These are phyloP conservation scores for Apiotrichum brassicae DNA, from an alignment of 1,284 basidiomycete genomes.

Conservation along the genomic window DNA sequence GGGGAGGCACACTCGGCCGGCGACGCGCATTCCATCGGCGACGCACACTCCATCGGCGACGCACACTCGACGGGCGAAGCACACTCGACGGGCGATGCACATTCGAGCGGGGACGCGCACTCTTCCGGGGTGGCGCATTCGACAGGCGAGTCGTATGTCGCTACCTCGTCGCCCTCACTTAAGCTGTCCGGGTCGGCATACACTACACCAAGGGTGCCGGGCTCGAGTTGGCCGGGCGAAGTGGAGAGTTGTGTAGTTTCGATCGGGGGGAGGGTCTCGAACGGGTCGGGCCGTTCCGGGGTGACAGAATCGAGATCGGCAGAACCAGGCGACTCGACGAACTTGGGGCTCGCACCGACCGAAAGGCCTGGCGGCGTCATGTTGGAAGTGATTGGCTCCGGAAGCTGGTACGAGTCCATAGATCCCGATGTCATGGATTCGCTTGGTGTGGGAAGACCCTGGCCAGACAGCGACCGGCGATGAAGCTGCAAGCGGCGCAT, in stretches of 20 bases:
- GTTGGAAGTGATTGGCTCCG: conserved; percentile 9
- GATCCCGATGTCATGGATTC: conserved; percentile 16
- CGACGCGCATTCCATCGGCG: conserved; percentile 1
- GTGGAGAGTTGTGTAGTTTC: conserved; percentile 4
- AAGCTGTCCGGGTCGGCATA: not conserved
- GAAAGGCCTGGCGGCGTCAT: not conserved
- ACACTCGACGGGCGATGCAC: conserved; percentile 1
- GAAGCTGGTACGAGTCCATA: conserved; percentile 40
- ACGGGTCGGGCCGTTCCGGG: not conserved
- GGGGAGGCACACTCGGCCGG: conserved; percentile 1
- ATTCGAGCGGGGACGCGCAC: not conserved
- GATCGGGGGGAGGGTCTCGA: conserved; percentile 3
- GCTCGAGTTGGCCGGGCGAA: not conserved
- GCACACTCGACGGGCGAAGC: not conserved
- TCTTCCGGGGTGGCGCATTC: not conserved
- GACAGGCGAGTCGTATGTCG: not conserved
- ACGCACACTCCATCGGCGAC: conserved; percentile 1
- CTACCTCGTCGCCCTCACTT: not conserved
- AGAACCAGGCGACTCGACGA: conserved; percentile 6
- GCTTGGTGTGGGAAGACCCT: not conserved
- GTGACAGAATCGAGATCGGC: not conserved
- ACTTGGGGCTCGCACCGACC: not conserved
- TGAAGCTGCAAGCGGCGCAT: conserved; percentile 7
- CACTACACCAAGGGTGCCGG: not conserved
- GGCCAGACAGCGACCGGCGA: not conserved